Conservation (phyloP, 1,284 basidiomycete species). For the Tilletia walkeri region DNA sequence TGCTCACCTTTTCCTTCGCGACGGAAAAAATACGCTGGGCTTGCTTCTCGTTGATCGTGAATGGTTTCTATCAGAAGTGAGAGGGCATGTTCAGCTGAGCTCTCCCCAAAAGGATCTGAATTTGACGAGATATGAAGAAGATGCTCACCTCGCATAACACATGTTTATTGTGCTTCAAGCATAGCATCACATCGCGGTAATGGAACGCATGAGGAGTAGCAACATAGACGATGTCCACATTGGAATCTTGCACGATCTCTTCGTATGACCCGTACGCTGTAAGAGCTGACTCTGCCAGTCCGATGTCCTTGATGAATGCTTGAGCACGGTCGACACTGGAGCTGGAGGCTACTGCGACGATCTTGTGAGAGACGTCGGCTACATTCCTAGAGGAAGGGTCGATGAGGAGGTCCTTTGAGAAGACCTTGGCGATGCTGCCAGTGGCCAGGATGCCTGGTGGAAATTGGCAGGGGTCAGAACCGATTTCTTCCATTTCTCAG, state of each 20-base stretch:
- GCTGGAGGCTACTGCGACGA: constrained; percentile 70
- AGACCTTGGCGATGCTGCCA: constrained; percentile 46
- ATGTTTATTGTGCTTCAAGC: constrained; percentile 76
- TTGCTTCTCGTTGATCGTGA: constrained; percentile 59
- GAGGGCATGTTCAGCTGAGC: neutral
- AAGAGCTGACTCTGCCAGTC: constrained; percentile 59
- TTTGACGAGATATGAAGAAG: too few species aligned
- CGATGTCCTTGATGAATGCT: constrained; percentile 66
- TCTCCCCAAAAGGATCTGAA: neutral
- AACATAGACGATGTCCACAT: constrained; percentile 59
- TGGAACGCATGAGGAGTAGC: constrained; percentile 84
- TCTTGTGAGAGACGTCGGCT: constrained; percentile 71
- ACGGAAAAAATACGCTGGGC: constrained; percentile 66
- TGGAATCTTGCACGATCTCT: constrained; percentile 71
- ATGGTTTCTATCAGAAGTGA: constrained; percentile 56
- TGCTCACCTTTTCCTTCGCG: constrained; percentile 61
- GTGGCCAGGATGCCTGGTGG: constrained; percentile 37
- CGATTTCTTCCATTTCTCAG: neutral
- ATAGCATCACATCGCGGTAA: constrained; percentile 73
- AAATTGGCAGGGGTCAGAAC: neutral
- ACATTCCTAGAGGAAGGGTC: constrained; percentile 62
- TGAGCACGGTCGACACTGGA: constrained; percentile 69
- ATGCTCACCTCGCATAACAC: constrained; percentile 59
- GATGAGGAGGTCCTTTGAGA: constrained; percentile 56
- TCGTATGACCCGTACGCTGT: constrained; percentile 75